These are phyloP conservation scores for Melaleuca quinquenervia DNA, from an alignment of 345 rosid species.

Conservation along the genomic window DNA sequence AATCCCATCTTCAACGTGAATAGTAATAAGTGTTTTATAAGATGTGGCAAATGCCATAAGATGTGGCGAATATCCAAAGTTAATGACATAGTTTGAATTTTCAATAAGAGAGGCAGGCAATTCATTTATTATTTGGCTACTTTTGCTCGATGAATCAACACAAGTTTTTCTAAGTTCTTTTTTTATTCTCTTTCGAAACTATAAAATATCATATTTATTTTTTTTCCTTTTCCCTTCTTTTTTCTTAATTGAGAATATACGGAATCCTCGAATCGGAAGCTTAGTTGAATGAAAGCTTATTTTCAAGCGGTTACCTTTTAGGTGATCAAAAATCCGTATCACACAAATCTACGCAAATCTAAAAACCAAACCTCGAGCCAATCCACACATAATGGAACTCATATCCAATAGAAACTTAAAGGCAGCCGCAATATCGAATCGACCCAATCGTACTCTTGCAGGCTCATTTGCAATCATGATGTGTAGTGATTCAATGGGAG, in stretches of 20 bases:
- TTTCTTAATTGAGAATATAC: background rate
- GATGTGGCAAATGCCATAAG: background rate
- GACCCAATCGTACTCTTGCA: background rate
- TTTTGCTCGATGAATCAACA: background rate
- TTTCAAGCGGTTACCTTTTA: background rate
- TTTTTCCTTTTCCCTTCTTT: background rate
- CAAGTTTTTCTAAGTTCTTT: background rate
- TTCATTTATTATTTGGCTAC: background rate
- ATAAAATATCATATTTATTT: background rate
- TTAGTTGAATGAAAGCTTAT: background rate
- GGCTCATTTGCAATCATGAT: background rate
- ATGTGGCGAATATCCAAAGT: background rate
- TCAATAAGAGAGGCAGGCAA: too few relatives aligned
- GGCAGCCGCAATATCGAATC: fast-evolving
- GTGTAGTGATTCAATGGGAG: background rate
- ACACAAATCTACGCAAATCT: fast-evolving
- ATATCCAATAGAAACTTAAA: background rate
- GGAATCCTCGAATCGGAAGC: background rate
- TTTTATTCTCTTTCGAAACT: background rate
- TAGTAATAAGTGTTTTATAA: background rate
- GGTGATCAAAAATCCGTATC: background rate
- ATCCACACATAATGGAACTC: background rate
- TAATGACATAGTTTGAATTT: background rate
- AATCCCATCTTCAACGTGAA: background rate
- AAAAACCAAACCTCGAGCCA: background rate